Conservation (phyloP, 2,329 filamentous ascomycete genomes). For the Bipolaris sorokiniana region DNA sequence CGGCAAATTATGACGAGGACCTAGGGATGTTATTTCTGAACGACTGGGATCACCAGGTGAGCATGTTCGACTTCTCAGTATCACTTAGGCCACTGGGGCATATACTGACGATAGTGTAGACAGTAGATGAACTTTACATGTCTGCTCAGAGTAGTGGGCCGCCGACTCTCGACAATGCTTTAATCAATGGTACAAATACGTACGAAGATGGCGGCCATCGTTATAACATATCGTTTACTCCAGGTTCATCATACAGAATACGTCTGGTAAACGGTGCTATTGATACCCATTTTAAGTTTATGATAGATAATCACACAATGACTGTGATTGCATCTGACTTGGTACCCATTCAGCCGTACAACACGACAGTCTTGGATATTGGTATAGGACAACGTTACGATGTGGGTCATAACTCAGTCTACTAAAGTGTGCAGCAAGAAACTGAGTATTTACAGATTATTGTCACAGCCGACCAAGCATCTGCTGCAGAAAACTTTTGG, state of each 20-base stretch:
- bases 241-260: conserved; percentile 51
- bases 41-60: conserved; percentile 51
- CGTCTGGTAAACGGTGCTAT: conserved; percentile 53
- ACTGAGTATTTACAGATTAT: conserved; percentile 15
- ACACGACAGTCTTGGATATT: conserved; percentile 48
- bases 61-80: neutral
- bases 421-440: neutral
- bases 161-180: conserved; percentile 49
- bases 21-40: conserved; percentile 51
- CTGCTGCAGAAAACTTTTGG: conserved; percentile 43
- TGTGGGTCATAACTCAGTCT: neutral
- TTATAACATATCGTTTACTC: conserved; percentile 47
- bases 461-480: conserved; percentile 42
- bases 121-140: conserved; percentile 46
- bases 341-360: conserved; percentile 52
- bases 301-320: conserved; percentile 53
- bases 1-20: conserved; percentile 53
- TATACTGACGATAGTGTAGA: conserved; percentile 17
- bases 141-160: conserved; percentile 37
- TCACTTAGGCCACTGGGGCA: neutral
- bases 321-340: conserved; percentile 54
- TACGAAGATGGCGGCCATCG: conserved; percentile 41
- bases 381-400: conserved; percentile 53
- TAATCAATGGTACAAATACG: conserved; percentile 55
- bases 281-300: conserved; percentile 52